Evolutionary conservation across 2,329 filamentous ascomycete species (phyloP).

Genomic region (Fusarium chuoi): DNA sequence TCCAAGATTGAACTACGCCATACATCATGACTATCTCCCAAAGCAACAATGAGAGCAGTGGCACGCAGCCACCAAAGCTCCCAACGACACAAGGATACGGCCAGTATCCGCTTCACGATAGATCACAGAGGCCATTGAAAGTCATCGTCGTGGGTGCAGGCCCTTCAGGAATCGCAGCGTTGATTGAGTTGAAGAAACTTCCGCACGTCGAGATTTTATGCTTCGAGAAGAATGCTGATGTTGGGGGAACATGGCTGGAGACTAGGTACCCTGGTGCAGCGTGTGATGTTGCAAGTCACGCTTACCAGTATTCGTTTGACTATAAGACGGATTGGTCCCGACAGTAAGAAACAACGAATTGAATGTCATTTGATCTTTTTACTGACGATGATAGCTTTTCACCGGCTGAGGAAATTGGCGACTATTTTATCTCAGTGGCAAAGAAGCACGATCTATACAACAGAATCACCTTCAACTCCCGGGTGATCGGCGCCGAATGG

Average conservation of each 20-base stretch:
- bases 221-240: conserved; percentile 14
- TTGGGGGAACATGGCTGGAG: conserved; percentile 21
- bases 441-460: neutral
- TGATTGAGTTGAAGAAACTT: conserved; percentile 1
- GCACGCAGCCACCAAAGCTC: too few species aligned
- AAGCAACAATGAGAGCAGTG: neutral
- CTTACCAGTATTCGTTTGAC: conserved; percentile 1
- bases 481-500: neutral
- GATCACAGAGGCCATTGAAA: neutral
- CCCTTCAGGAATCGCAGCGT: conserved; percentile 4
- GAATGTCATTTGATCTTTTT: fast-evolving
- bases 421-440: conserved; percentile 11
- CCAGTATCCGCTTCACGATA: neutral
- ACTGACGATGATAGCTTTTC: neutral
- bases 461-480: neutral
- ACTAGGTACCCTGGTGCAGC: conserved; percentile 10
- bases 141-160: conserved; percentile 15
- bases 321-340: conserved; percentile 2
- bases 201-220: neutral
- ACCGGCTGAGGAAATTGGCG: conserved; percentile 2
- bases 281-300: conserved; percentile 11
- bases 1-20: too few species aligned
- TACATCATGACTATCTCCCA: neutral
- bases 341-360: neutral
- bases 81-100: neutral